These are phyloP conservation scores for Ogataea paraovalis DNA, from an alignment of 805 yeast genomes.

Conservation along the genomic window DNA sequence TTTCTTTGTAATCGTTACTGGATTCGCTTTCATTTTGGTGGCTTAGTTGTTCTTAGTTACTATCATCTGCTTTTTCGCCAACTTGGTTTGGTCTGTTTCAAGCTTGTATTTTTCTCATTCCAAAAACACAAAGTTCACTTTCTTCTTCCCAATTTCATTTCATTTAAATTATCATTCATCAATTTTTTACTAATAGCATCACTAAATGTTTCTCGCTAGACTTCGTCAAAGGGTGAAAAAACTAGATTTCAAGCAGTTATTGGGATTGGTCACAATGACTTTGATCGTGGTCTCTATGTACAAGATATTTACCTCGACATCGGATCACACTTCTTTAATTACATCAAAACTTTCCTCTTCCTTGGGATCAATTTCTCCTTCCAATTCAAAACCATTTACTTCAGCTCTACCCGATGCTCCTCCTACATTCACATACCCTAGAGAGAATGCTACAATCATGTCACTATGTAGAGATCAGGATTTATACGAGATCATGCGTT, in stretches of 20 bases:
- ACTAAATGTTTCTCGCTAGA: constrained; percentile 1
- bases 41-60: too few species aligned
- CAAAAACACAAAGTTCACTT: background rate
- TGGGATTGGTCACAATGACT: constrained; percentile 2
- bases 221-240: constrained; percentile 6
- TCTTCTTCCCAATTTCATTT: too few species aligned
- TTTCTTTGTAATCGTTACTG: too few species aligned
- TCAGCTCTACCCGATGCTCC: too few species aligned
- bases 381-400: too few species aligned
- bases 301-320: constrained; percentile 6
- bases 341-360: background rate
- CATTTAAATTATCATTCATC: too few species aligned
- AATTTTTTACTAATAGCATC: background rate
- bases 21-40: too few species aligned
- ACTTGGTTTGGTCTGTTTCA: too few species aligned
- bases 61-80: too few species aligned
- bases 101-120: too few species aligned
- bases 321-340: background rate
- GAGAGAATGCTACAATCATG: constrained; percentile 51
- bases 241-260: constrained; percentile 1
- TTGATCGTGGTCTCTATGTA: constrained; percentile 2
- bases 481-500: constrained; percentile 48
- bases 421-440: constrained; percentile 6
- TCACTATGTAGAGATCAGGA: constrained; percentile 71
- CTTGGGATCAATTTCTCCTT: too few species aligned